A percentile compares a stretch with the other conserved stretches of the same genome.
These are phyloP conservation scores for Mycocentrospora acerina DNA, from an alignment of 2,329 filamentous ascomycete genomes.

Conservation along the genomic window DNA sequence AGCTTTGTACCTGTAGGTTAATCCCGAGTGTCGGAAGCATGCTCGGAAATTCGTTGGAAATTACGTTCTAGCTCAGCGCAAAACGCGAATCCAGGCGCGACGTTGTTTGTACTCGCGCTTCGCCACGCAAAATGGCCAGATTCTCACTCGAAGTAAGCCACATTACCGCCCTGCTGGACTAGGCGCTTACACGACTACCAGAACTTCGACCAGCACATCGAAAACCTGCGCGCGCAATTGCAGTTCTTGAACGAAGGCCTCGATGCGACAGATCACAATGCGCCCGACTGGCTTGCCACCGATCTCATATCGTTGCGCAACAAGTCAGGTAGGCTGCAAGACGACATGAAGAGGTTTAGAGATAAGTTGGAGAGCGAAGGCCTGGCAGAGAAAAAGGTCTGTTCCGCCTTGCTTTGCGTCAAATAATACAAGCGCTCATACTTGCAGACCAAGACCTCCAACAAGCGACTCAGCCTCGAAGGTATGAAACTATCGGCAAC, in stretches of 20 bases:
- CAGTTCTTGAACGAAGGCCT: slow-evolving; percentile 33
- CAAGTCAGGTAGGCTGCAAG: slow-evolving; percentile 34
- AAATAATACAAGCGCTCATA: slow-evolving; percentile 6
- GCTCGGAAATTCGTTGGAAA: too few species aligned
- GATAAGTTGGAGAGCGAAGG: slow-evolving; percentile 31
- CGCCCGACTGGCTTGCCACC: slow-evolving; percentile 39
- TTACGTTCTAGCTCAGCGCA: neutral
- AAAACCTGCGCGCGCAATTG: slow-evolving; percentile 30
- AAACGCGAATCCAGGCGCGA: neutral
- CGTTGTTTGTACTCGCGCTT: neutral
- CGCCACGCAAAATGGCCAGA: slow-evolving; percentile 18
- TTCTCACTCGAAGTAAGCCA: slow-evolving; percentile 31
- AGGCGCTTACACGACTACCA: slow-evolving; percentile 16
- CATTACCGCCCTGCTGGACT: neutral
- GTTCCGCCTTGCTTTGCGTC: neutral
- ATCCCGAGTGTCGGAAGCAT: too few species aligned
- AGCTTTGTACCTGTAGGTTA: too few species aligned
- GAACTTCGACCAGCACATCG: slow-evolving; percentile 37
- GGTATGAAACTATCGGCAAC: slow-evolving; percentile 11
- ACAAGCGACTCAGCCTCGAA: slow-evolving; percentile 35
- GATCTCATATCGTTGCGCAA: slow-evolving; percentile 36
- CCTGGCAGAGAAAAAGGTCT: slow-evolving; percentile 26
- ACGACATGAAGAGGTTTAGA: slow-evolving; percentile 37
- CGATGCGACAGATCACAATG: slow-evolving; percentile 37
- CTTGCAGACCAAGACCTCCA: slow-evolving; percentile 17